Evolutionary conservation across 495 filamentous ascomycete genomes (phyloP).

Genomic region (Aspergillus nidulans): DNA sequence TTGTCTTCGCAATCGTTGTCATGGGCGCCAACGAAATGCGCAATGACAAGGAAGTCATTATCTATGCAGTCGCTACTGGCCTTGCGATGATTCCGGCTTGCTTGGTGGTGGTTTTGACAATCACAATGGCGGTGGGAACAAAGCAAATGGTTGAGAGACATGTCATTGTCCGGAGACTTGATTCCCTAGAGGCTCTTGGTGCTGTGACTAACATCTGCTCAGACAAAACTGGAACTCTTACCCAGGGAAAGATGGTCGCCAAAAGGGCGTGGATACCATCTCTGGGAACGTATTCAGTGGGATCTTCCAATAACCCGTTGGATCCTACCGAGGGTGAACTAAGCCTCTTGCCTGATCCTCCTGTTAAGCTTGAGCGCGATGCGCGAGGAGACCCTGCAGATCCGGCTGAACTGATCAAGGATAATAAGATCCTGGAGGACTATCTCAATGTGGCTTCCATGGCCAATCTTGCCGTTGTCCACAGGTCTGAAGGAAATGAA

Average conservation of each 20-base stretch:
- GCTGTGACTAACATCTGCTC: constrained; percentile 70
- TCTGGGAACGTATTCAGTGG: constrained; percentile 56
- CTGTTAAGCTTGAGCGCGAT: constrained; percentile 29
- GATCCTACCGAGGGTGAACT: constrained; percentile 54
- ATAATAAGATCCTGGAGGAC: constrained; percentile 40
- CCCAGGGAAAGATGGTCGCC: constrained; percentile 74
- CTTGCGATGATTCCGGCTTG: constrained; percentile 70
- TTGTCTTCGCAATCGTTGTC: constrained; percentile 66
- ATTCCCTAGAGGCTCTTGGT: constrained; percentile 64
- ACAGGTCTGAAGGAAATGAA: constrained; percentile 38
- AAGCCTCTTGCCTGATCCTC: constrained; percentile 32
- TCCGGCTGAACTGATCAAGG: constrained; percentile 34
- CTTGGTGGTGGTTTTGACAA: constrained; percentile 70
- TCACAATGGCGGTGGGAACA: constrained; percentile 69
- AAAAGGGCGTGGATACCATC: constrained; percentile 76
- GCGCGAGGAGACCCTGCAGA: constrained; percentile 21
- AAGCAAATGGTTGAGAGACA: constrained; percentile 67
- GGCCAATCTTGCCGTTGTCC: constrained; percentile 60
- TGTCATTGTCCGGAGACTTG: constrained; percentile 64
- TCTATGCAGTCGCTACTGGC: constrained; percentile 69
- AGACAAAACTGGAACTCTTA: constrained; percentile 69
- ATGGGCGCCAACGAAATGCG: constrained; percentile 58
- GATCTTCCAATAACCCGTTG: constrained; percentile 49
- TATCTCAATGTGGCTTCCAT: constrained; percentile 60
- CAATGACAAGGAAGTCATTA: constrained; percentile 57